Conservation (phyloP, 805 yeast species). For the Schizosaccharomyces octosporus region DNA sequence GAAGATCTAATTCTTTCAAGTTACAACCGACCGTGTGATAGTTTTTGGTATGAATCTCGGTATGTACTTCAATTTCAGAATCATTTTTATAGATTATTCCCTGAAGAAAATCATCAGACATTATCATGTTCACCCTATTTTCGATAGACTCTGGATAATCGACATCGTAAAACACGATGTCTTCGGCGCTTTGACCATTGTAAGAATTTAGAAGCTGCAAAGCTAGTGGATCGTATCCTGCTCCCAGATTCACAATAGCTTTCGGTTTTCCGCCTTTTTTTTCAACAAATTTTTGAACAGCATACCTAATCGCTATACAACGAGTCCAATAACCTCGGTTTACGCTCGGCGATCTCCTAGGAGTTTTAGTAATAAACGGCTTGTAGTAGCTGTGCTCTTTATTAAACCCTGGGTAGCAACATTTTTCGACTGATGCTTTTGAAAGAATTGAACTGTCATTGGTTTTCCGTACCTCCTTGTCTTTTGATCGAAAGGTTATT, state of each 20-base stretch:
- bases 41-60: slow-evolving; percentile 12
- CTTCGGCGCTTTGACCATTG: slow-evolving; percentile 12
- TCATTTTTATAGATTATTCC: neutral
- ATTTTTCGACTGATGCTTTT: slow-evolving; percentile 48
- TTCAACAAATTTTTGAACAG: slow-evolving; percentile 17
- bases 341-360: slow-evolving; percentile 53
- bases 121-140: slow-evolving; percentile 29
- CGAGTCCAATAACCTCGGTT: slow-evolving; percentile 69
- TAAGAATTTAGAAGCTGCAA: slow-evolving; percentile 20
- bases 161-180: slow-evolving; percentile 30
- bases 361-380: slow-evolving; percentile 35
- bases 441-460: slow-evolving; percentile 66
- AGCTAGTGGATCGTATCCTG: slow-evolving; percentile 49
- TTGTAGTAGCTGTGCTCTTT: neutral
- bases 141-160: slow-evolving; percentile 49
- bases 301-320: slow-evolving; percentile 38
- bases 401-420: neutral
- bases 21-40: slow-evolving; percentile 48
- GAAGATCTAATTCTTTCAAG: slow-evolving; percentile 23
- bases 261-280: slow-evolving; percentile 8
- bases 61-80: neutral
- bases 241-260: slow-evolving; percentile 45
- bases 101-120: slow-evolving; percentile 3
- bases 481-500: neutral
- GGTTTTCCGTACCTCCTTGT: slow-evolving; percentile 16